Conservation (phyloP, 345 rosid species). For the Euphorbia peplus region DNA sequence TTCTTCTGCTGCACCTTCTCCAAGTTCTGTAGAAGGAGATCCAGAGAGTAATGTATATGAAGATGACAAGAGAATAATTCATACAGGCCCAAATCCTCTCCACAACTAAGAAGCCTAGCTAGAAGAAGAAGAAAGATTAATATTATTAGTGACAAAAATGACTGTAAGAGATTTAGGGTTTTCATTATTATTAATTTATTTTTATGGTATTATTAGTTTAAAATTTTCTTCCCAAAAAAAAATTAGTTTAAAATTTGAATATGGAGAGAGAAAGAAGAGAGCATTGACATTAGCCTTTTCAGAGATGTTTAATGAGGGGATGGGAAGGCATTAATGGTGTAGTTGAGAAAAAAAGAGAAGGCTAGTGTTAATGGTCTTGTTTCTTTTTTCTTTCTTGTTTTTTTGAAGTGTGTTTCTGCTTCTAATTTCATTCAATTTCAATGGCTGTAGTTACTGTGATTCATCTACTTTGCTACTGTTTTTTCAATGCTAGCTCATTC, state of each 20-base stretch:
- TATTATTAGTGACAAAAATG: constrained; percentile 1
- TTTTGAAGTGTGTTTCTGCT: constrained; percentile 24
- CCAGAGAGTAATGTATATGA: constrained; percentile 41
- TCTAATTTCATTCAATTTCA: no score
- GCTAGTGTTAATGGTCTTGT: constrained; percentile 62
- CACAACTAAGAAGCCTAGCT: constrained; percentile 76
- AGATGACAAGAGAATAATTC: constrained; percentile 78
- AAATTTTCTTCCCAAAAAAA: no score
- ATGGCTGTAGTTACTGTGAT: no score
- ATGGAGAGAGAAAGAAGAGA: constrained; percentile 21
- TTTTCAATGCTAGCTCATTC: no score
- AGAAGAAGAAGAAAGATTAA: constrained; percentile 18
- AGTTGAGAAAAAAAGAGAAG: constrained; percentile 9
- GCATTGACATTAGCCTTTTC: constrained; percentile 55
- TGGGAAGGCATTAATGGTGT: constrained; percentile 6
- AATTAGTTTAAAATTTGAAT: constrained; percentile 20
- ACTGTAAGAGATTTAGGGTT: constrained; percentile 7
- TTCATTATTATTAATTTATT: not conserved
- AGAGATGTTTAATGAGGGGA: constrained; percentile 25
- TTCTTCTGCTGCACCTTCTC: no score
- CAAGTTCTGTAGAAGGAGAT: constrained; percentile 27
- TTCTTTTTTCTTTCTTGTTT: no score
- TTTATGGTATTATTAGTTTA: no score
- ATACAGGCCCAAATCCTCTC: constrained; percentile 94
- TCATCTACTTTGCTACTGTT: no score